phyloP scores from a whole-genome alignment of 106 monocot species.

The Hemerocallis citrina region DNA sequence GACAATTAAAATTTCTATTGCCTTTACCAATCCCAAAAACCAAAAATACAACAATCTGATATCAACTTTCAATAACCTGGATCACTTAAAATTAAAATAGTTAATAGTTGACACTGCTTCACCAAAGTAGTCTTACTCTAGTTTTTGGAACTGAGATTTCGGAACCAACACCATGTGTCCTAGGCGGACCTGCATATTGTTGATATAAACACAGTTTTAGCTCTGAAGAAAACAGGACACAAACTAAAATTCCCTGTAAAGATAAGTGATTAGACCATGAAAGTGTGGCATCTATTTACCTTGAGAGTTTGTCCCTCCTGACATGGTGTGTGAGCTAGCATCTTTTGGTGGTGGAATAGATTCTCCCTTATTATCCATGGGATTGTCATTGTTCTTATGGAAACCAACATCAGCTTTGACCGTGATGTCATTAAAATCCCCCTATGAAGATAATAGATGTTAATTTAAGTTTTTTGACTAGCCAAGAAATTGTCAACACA shows the following conservation, averaged over 20 bases:
- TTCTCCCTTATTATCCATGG: not conserved
- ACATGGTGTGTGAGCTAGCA: conserved; percentile 1
- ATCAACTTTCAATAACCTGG: conserved; percentile 1
- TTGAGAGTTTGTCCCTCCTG: not conserved
- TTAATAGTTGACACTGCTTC: not conserved
- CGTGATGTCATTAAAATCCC: not conserved
- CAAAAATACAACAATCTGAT: not conserved
- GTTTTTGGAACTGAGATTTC: conserved; percentile 1
- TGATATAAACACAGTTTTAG: not conserved
- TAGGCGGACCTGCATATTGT: conserved; percentile 17
- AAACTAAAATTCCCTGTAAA: not conserved
- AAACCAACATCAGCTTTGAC: not conserved
- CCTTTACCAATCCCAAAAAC: no score
- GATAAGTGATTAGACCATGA: not conserved
- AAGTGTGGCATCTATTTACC: conserved; percentile 7
- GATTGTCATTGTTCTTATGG: conserved; percentile 1
- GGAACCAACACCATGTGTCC: conserved; percentile 4
- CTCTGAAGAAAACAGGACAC: not conserved
- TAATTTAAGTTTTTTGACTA: no score
- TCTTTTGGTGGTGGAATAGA: not conserved
- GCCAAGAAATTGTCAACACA: not conserved
- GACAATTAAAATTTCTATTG: no score
- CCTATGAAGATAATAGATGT: not conserved
- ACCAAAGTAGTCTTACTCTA: conserved; percentile 16
- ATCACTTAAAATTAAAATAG: not conserved